phyloP scores from a whole-genome alignment of 257 asterid genomes.

The Fraxinus anomala region DNA sequence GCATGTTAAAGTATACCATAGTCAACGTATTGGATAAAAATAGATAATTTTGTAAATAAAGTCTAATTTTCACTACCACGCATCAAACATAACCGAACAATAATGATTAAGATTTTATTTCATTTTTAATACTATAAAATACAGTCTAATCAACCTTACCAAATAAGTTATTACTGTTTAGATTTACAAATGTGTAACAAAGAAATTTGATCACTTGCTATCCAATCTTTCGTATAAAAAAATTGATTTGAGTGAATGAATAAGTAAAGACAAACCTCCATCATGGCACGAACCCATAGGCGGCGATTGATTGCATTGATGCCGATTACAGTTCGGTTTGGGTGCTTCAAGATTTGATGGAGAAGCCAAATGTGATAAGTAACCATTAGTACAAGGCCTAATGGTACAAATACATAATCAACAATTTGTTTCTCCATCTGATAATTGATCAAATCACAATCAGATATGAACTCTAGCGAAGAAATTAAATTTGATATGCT shows the following conservation, averaged over 20 bases:
- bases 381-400: slow-evolving; percentile 59
- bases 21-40: too few relatives aligned
- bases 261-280: slow-evolving; percentile 55
- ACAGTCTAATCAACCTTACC: too few relatives aligned
- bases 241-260: background rate
- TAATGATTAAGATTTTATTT: too few relatives aligned
- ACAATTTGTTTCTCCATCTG: slow-evolving; percentile 60
- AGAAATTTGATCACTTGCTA: too few relatives aligned
- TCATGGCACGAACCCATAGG: slow-evolving; percentile 88
- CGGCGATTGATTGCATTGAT: slow-evolving; percentile 89
- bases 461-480: background rate
- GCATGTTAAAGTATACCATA: too few relatives aligned
- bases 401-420: slow-evolving; percentile 72
- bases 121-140: too few relatives aligned
- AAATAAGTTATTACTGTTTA: background rate
- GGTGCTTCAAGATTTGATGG: slow-evolving; percentile 56
- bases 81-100: too few relatives aligned
- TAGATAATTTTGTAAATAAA: too few relatives aligned
- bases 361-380: slow-evolving; percentile 82
- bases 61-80: too few relatives aligned
- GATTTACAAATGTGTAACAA: background rate
- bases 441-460: background rate
- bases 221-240: background rate
- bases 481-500: background rate
- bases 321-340: slow-evolving; percentile 79